Percentiles rank a stretch among this genome's conserved stretches.
phyloP scores from a whole-genome alignment of 345 rosid species.

The Aegle marmelos region DNA sequence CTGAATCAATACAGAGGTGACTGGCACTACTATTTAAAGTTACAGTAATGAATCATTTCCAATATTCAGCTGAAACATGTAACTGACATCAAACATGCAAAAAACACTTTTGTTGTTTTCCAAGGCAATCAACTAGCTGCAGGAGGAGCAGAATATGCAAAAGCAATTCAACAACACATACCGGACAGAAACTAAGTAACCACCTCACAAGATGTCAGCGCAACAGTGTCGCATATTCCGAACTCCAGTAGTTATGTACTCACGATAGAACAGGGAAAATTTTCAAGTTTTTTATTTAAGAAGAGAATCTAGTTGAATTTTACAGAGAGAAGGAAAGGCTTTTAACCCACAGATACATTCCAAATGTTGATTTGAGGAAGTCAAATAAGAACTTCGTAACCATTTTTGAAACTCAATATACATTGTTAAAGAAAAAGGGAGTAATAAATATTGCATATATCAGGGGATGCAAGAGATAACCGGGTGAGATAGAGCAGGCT shows the following conservation, averaged over 20 bases:
- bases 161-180: background rate
- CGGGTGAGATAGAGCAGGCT: slow-evolving; percentile 57
- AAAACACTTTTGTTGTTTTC: background rate
- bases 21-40: background rate
- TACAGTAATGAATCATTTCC: background rate
- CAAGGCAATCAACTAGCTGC: background rate
- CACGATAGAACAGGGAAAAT: background rate
- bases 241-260: background rate
- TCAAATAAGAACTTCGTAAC: background rate
- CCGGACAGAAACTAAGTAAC: background rate
- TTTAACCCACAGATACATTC: too few species aligned
- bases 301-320: background rate
- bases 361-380: background rate
- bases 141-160: background rate
- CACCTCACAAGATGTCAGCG: background rate
- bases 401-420: background rate
- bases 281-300: background rate
- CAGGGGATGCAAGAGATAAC: slow-evolving; percentile 34
- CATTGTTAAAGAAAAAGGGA: background rate
- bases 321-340: background rate
- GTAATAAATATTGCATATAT: background rate
- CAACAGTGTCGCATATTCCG: background rate
- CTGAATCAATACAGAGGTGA: background rate
- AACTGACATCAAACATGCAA: background rate
- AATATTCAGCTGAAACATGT: background rate